Base-by-base conservation (phyloP, 2,329 filamentous ascomycete genomes). In the Fusarium sublunatum region DNA sequence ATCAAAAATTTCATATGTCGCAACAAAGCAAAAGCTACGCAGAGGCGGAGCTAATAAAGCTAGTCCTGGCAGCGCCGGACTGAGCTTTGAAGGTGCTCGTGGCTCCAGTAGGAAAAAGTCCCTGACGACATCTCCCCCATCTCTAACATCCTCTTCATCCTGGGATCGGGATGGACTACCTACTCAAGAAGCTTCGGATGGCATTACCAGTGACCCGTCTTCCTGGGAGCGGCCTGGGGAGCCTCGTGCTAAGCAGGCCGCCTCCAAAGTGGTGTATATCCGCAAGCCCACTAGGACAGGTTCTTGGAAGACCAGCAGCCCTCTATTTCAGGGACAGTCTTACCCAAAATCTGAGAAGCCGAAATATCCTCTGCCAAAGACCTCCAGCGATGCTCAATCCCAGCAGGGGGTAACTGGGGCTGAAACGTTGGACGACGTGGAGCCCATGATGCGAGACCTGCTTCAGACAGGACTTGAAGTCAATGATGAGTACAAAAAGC, bases 61-160 rank as follows among this genome's bases (percentile, higher is more conserved):
- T 9, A 36, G 11, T 31, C 32, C 46, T 42, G 24, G 10, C 11
- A 61, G 58, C 28, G 49, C n/a, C 28, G 58, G 57, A 10, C 5
- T 26, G 8, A 22, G 19, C 28, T 61, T 61, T n/a, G 54, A 59
- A 11, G 7, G 19, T 9, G 39, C 25, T 25, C 29, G 7, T 25
- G 19, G 15, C 11, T 22, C 4, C 24, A 25, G 5, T 19, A 44
- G 24, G 28, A 13, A 6, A 19, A 9, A 28, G 12, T 15, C n/a
- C 15, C 41, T 9, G 6, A 25, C 11, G 41, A 44, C 15, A 7
- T 10, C 41, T 15, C 12, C 22, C 25, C 2, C 10, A 15, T 7
- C 7, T 25, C 9, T 19, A 3, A 19, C 32, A 13, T 6, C 7
- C 31, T 26, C 43, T 28, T 7, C 24, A 28, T 11, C 13, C 7